Evolutionary conservation across 2,329 filamentous ascomycete genomes (phyloP).

Genomic region (Didymella lethalis): DNA sequence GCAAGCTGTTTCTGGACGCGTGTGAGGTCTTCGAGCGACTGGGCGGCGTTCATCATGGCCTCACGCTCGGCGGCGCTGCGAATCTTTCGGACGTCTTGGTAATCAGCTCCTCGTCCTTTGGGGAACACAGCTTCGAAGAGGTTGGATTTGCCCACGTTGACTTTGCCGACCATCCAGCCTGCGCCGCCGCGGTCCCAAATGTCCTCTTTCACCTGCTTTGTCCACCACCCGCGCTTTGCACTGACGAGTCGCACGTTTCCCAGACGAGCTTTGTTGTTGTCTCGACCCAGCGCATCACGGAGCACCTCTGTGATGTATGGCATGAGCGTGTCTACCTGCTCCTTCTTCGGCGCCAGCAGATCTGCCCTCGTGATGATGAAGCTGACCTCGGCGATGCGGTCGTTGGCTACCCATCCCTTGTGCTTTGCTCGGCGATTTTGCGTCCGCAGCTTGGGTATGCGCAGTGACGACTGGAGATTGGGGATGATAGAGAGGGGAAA

Average conservation of each 20-base stretch:
- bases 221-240: constrained; percentile 89
- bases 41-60: constrained; percentile 38
- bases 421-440: constrained; percentile 79
- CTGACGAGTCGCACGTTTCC: constrained; percentile 90
- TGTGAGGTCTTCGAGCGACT: constrained; percentile 37
- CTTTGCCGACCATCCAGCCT: constrained; percentile 97
- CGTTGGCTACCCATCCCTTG: constrained; percentile 69
- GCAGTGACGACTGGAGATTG: constrained; percentile 73
- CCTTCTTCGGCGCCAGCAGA: constrained; percentile 81
- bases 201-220: constrained; percentile 81
- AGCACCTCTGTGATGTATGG: constrained; percentile 82
- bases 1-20: constrained; percentile 42
- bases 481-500: constrained; percentile 94
- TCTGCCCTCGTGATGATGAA: constrained; percentile 93
- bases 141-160: constrained; percentile 95
- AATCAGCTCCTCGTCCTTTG: constrained; percentile 61
- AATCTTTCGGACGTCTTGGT: constrained; percentile 47
- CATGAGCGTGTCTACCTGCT: constrained; percentile 85
- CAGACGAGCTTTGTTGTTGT: constrained; percentile 75
- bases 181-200: constrained; percentile 85
- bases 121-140: constrained; percentile 89
- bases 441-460: constrained; percentile 76
- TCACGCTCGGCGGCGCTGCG: constrained; percentile 46
- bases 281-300: constrained; percentile 74
- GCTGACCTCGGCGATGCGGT: constrained; percentile 76